phyloP scores from a whole-genome alignment of 257 asterid species.

The Galeopsis tetrahit region DNA sequence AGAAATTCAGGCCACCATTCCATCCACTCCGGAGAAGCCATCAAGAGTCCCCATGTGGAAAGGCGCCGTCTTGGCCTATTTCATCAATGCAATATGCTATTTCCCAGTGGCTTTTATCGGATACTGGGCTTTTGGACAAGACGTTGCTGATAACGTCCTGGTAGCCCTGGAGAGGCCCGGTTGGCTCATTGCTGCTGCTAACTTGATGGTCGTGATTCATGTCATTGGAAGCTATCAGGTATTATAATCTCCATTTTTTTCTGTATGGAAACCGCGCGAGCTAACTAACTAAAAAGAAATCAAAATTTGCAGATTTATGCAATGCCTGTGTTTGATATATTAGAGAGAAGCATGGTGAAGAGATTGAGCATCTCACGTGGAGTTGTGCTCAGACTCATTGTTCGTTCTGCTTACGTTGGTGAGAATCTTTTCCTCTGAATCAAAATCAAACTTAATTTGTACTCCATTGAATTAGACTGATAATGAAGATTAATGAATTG shows the following conservation, averaged over 20 bases:
- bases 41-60: slow-evolving; percentile 88
- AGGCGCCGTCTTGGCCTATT: slow-evolving; percentile 84
- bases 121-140: slow-evolving; percentile 87
- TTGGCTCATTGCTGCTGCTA: slow-evolving; percentile 93
- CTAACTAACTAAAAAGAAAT: not conserved
- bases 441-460: not conserved
- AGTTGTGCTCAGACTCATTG: slow-evolving; percentile 51
- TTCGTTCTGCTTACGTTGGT: slow-evolving; percentile 84
- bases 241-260: not conserved
- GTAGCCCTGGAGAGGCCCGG: slow-evolving; percentile 76
- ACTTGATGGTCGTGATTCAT: slow-evolving; percentile 84
- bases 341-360: slow-evolving; percentile 55
- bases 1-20: slow-evolving; percentile 90
- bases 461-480: not conserved
- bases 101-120: slow-evolving; percentile 85
- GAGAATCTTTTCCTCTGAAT: slow-evolving; percentile 21
- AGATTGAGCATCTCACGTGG: slow-evolving; percentile 49
- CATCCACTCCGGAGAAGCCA: slow-evolving; percentile 88
- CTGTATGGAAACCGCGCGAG: not conserved
- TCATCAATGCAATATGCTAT: slow-evolving; percentile 73
- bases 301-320: slow-evolving; percentile 68
- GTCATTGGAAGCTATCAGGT: slow-evolving; percentile 97
- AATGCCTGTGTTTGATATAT: slow-evolving; percentile 81
- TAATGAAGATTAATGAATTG: not conserved
- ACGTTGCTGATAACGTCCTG: slow-evolving; percentile 72